Conservation (phyloP, 1,284 basidiomycete species). For the Schizophyllum commune region DNA sequence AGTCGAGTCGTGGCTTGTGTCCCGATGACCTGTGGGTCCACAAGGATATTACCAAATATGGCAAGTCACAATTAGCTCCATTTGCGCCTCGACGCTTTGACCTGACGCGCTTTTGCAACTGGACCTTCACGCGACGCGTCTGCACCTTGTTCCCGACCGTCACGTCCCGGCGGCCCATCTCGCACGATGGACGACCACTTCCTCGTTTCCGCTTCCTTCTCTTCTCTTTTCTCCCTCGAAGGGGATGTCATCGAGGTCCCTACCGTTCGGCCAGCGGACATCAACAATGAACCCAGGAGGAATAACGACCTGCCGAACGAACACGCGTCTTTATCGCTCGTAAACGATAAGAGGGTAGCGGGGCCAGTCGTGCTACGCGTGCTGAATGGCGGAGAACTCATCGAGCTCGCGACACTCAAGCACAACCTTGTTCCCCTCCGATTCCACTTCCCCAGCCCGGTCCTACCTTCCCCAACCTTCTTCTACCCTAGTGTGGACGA, state of each 20-base stretch:
- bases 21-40: neutral
- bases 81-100: neutral
- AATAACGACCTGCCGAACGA: slow-evolving; percentile 58
- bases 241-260: neutral
- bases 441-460: slow-evolving; percentile 69
- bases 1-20: too few relatives aligned
- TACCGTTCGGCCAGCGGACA: neutral
- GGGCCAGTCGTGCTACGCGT: slow-evolving; percentile 67
- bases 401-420: slow-evolving; percentile 73
- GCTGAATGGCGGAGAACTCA: slow-evolving; percentile 64
- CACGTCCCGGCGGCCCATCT: neutral
- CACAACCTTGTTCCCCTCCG: slow-evolving; percentile 57
- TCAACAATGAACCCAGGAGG: neutral
- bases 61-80: neutral
- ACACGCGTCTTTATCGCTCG: neutral
- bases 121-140: neutral
- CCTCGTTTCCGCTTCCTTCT: neutral
- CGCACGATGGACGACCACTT: neutral
- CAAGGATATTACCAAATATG: neutral
- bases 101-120: neutral
- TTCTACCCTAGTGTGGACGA: slow-evolving; percentile 19
- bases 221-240: neutral
- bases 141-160: neutral
- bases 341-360: slow-evolving; percentile 29
- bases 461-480: slow-evolving; percentile 53